Conservation (phyloP, 306 rosid genomes). For the Amphicarpaea edgeworthii region DNA sequence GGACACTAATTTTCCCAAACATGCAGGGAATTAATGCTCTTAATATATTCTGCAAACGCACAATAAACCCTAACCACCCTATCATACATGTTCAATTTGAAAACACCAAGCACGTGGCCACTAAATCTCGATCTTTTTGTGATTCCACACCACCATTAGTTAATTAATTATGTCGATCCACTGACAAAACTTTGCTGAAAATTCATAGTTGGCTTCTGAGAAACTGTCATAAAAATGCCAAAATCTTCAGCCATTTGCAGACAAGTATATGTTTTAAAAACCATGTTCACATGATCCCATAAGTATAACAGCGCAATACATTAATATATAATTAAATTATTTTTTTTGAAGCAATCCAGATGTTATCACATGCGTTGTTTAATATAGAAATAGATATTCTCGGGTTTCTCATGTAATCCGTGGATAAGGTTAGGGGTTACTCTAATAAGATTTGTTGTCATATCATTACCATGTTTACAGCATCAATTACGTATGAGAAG, state of each 20-base stretch:
- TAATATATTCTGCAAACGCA: background rate
- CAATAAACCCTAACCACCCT: slow-evolving; percentile 47
- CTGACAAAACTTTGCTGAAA: slow-evolving; percentile 35
- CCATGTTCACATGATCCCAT: slow-evolving; percentile 62
- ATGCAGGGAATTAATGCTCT: slow-evolving; percentile 45
- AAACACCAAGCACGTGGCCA: slow-evolving; percentile 67
- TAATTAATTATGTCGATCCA: slow-evolving; percentile 38
- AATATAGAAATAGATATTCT: slow-evolving; percentile 32
- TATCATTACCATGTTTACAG: background rate
- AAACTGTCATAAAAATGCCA: slow-evolving; percentile 60
- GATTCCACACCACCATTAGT: slow-evolving; percentile 32
- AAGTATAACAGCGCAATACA: slow-evolving; percentile 45
- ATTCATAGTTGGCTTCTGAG: slow-evolving; percentile 53
- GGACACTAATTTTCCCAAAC: slow-evolving; percentile 41
- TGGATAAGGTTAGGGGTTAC: slow-evolving; percentile 36
- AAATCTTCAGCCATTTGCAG: slow-evolving; percentile 46
- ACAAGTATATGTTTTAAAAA: slow-evolving; percentile 29
- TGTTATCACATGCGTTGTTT: slow-evolving; percentile 55
- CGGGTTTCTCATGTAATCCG: slow-evolving; percentile 8
- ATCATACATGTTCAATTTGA: slow-evolving; percentile 43
- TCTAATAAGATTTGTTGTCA: background rate
- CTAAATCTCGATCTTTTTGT: slow-evolving; percentile 48
- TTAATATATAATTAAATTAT: slow-evolving; percentile 34
- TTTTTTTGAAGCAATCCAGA: slow-evolving; percentile 42
- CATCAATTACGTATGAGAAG: background rate